Evolutionary conservation across 2,329 filamentous ascomycete species (phyloP), one percentile per base, ranked within the genome.

Genomic region (Colletotrichum sp.): DNA sequence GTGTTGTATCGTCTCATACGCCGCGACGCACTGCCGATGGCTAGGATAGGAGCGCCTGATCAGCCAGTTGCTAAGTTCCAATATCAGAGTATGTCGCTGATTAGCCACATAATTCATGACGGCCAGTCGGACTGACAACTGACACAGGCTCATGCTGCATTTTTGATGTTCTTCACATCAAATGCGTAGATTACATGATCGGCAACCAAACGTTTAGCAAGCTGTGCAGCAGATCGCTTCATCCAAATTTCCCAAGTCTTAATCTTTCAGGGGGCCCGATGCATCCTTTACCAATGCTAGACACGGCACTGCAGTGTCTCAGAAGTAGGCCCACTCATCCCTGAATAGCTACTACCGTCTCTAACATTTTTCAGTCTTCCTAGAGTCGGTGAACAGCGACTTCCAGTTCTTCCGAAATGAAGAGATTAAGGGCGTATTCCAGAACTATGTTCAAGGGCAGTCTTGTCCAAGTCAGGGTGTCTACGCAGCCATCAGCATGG

Each of bases 121-220:
- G n/a, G 4, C 18, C 5, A 21, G 2, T 13, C 6, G n/a, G 12
- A 1, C 43, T 52, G 0, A 52, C n/a, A 52, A 52, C 0, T 0
- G 1, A 1, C 16, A 43, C 43, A 52, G 43, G 43, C n/a, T 52
- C 43, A 52, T 52, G 43, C n/a, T 0, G 1, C 43, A 52, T 52
- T 13, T 52, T 52, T 52, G 43, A 52, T 8, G n/a, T 21, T 2
- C 43, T 1, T 52, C 43, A 52, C 0, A 21, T 52, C 0, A 21
- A 52, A 52, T 52, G 43, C 43, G 18, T 52, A 52, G 43, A 52
- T 52, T 52, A 52, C 43, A 52, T 52, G 43, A 52, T 52, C 0
- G 43, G 43, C n/a, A 52, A 21, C 10, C 43, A 52, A 0, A 52
- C 10, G 0, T 52, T 52, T 52, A 52, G 43, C 43, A 52, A 52